Base-by-base conservation (phyloP, 768 basidiomycete genomes). In the Mycena vulgaris region DNA sequence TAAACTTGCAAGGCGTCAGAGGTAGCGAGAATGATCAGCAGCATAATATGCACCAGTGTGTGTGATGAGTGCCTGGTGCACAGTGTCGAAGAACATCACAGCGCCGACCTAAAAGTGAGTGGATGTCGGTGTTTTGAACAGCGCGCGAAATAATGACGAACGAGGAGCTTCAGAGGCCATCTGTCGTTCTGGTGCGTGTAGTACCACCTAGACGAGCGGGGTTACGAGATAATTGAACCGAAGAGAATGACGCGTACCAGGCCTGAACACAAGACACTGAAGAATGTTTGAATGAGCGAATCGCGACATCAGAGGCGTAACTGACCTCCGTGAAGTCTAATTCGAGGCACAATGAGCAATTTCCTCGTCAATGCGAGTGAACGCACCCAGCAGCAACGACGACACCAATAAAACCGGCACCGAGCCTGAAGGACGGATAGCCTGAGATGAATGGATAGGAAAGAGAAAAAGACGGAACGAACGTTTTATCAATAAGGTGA, bases 201-300 rank as follows among this genome's bases (percentile, higher is more conserved):
- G 72, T 90, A 91, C 68, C 68, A 73, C 72, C 72, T 73, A 27
- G 13, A 45, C 39, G 23, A 42, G 35, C n/a, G 19, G 2, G 8
- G 21, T 45, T 45, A 6, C 11, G 35, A 39, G 27, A 37, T 30
- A 33, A 9, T 53, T 9, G 62, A 55, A 30, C 23, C 23, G 25
- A 23, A 48, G 55, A 42, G 33, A 9, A 52, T n/a, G 19, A 45
- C 37, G 27, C 64, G 70, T 86, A 89, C 82, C 83, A 89, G 1
- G 84, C 82, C 75, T 91, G 90, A 31, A 90, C 78, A 45, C 81
- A 81, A 9, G 87, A 87, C n/a, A 89, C 89, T 91, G 49, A 37
- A 9, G 23, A 16, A 28, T 37, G 23, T 28, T 59, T 59, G 63
- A 48, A 40, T 49, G 49, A 49, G 60, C 35, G 33, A 30, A 21